Base-by-base conservation (phyloP, 768 basidiomycete genomes). In the Mrakia hoshinonis region DNA sequence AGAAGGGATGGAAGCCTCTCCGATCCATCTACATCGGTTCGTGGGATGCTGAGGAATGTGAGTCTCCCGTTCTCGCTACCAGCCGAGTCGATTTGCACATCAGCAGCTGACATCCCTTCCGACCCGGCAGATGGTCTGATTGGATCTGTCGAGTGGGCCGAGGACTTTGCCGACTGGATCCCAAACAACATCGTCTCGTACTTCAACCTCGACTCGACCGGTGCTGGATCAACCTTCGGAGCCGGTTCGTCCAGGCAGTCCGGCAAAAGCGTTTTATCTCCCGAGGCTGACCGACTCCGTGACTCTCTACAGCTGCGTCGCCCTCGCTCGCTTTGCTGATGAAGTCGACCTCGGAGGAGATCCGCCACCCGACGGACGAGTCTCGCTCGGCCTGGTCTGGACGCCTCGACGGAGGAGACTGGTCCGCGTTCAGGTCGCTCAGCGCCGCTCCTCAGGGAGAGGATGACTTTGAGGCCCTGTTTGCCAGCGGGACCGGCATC, bases 151-250 rank as follows among this genome's bases (percentile, higher is more conserved):
- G 95, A 97, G 79, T 95, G 89, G 85, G 92, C 87, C 3, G 95
- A 97, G 78, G 95, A 97, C 77, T 97, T 95, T 76, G 77, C 86
- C 0, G 83, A 85, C 20, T 95, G 89, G 86, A 85, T 97, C 48
- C 83, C 85, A 49, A 82, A 88, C 43, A 85, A 94, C 73, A 89
- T 87, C 54, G 92, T 90, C 20, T 84, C 90, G 18, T 98, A 97
- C 77, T 80, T 96, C 70, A 96, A 96, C 77, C 83, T 93, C 62
- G 89, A 91, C 75, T 82, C 83, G 10, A 86, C 89, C 2, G 86
- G 86, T 10, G 77, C 83, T 6, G 88, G 87, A 20, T 87, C 87
- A 38, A 81, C 81, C 15, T 90, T 85, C 80, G 72, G 76, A n/a
- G 81, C 81, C 1, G 74, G 76, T 39, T 89, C 84, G 31, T 92